Conservation (phyloP, 208 protist genomes). For the Trypanosoma platydactyli region DNA sequence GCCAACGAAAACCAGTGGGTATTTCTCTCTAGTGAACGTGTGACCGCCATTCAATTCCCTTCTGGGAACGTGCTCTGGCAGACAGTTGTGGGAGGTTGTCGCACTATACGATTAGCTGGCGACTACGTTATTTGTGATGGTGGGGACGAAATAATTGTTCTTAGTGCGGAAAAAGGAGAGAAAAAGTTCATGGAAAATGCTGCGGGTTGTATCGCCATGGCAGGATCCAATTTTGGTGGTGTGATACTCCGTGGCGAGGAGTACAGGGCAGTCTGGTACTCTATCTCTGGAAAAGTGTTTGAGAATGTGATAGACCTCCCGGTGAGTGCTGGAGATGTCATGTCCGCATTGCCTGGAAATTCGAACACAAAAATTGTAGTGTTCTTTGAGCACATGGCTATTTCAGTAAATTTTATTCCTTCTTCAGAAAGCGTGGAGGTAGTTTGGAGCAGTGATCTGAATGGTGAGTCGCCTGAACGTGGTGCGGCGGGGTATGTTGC, state of each 20-base stretch:
- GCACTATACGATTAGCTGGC: not conserved
- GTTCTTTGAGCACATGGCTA: slow-evolving; percentile 10
- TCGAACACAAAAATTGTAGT: slow-evolving; percentile 16
- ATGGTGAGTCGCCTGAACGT: slow-evolving; percentile 8
- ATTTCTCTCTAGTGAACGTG: not conserved
- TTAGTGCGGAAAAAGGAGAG: slow-evolving; percentile 3
- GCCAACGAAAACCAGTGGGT: slow-evolving; percentile 8
- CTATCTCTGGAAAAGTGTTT: slow-evolving; percentile 8
- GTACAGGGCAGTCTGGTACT: slow-evolving; percentile 17
- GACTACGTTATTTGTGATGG: slow-evolving; percentile 23
- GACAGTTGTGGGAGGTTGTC: slow-evolving; percentile 1
- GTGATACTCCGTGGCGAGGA: not conserved
- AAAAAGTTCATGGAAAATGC: not conserved
- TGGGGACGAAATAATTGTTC: slow-evolving; percentile 1
- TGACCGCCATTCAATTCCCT: slow-evolving; percentile 4
- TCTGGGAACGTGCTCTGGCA: slow-evolving; percentile 10
- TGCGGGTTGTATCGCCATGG: not conserved
- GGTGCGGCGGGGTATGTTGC: slow-evolving; percentile 11
- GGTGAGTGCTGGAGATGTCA: not conserved
- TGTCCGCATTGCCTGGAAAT: slow-evolving; percentile 13
- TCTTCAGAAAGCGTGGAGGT: not conserved
- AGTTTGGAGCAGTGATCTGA: slow-evolving; percentile 16
- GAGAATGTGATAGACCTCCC: not conserved
- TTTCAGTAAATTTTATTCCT: slow-evolving; percentile 15
- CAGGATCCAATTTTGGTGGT: slow-evolving; percentile 20